Evolutionary conservation across 2,329 filamentous ascomycete genomes (phyloP), one percentile per base, ranked within the genome.

Genomic region (Penicillium sp.): DNA sequence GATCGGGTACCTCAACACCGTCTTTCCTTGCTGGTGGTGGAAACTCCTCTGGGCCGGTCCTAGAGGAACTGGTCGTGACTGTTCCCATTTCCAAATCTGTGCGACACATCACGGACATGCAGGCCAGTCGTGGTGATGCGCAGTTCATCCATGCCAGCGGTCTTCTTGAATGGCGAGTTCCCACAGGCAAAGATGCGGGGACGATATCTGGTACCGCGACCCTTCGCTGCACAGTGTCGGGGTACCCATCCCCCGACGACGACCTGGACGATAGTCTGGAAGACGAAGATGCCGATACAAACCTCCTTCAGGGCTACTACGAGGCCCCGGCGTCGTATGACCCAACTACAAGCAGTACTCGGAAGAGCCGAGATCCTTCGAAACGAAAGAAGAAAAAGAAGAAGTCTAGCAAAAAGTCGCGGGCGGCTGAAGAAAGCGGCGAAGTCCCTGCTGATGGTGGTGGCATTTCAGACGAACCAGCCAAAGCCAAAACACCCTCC

Each of bases 121-220:
- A 91, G 57, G 86, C 92, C 2, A 90, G 87, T 66, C 88, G 87
- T 64, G 94, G 93, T 38, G 94, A 98, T 66, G 92, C 92, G 2
- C 87, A 85, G 58, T 97, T 92, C 78, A 90, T 86, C 55, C 87
- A 90, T 0, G 87, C 87, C 2, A 91, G 91, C 53, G 84, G 84
- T 49, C 75, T 84, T 1, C 81, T 97, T 8, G 90, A 96, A 75
- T 98, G 94, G 94, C 85, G 88, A 58, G 86, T 98, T 42, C 86
- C 88, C 0, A 84, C 86, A 25, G 93, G 54, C 45, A 61, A 92
- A 76, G 92, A 96, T 58, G 83, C 92, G 2, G 83, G 86, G 0
- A 83, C 84, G 1, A 83, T 90, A 1, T 83, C 84, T 15, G 84
- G 88, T 1, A 87, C 86, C 55, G 92, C 92, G 55, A 89, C 86